Percentiles rank a stretch among this genome's conserved stretches.
phyloP scores from a whole-genome alignment of 768 basidiomycete genomes.

The Cantharellus cinnabarinus region DNA sequence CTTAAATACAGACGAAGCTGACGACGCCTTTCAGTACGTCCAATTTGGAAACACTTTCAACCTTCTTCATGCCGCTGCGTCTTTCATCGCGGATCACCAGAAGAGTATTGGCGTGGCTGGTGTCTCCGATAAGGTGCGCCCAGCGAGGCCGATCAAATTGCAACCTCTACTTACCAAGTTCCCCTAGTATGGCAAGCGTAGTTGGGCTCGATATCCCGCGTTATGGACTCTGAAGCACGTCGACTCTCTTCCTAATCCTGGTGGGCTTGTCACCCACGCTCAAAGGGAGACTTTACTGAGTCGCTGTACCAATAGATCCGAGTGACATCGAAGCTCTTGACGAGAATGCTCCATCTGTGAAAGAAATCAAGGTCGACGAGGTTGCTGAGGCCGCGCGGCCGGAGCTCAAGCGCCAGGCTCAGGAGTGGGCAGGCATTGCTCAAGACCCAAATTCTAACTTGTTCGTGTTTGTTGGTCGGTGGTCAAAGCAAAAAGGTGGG shows the following conservation, averaged over 20 bases:
- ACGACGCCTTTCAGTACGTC: slow-evolving; percentile 32
- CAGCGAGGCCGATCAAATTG: too few relatives aligned
- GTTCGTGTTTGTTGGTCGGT: slow-evolving; percentile 92
- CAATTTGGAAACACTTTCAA: slow-evolving; percentile 98
- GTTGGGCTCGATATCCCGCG: slow-evolving; percentile 91
- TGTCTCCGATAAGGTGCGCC: slow-evolving; percentile 65
- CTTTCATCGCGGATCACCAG: slow-evolving; percentile 81
- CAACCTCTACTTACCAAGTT: not conserved
- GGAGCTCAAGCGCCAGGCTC: slow-evolving; percentile 76
- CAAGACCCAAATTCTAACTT: slow-evolving; percentile 79
- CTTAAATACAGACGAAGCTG: not conserved
- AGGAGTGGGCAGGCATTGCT: slow-evolving; percentile 87
- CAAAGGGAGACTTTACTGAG: not conserved
- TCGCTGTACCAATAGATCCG: slow-evolving; percentile 25
- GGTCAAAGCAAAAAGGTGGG: slow-evolving; percentile 83
- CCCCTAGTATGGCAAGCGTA: slow-evolving; percentile 64
- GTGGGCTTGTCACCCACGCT: slow-evolving; percentile 4
- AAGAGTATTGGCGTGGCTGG: slow-evolving; percentile 88
- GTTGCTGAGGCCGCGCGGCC: slow-evolving; percentile 78
- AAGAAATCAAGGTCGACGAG: slow-evolving; percentile 57
- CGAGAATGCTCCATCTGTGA: slow-evolving; percentile 47
- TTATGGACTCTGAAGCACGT: slow-evolving; percentile 92
- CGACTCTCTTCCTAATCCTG: slow-evolving; percentile 86
- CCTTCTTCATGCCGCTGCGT: slow-evolving; percentile 78
- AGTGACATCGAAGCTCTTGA: slow-evolving; percentile 87